Evolutionary conservation across 2,329 filamentous ascomycete genomes (phyloP).

Genomic region (Aspergillus sp.): DNA sequence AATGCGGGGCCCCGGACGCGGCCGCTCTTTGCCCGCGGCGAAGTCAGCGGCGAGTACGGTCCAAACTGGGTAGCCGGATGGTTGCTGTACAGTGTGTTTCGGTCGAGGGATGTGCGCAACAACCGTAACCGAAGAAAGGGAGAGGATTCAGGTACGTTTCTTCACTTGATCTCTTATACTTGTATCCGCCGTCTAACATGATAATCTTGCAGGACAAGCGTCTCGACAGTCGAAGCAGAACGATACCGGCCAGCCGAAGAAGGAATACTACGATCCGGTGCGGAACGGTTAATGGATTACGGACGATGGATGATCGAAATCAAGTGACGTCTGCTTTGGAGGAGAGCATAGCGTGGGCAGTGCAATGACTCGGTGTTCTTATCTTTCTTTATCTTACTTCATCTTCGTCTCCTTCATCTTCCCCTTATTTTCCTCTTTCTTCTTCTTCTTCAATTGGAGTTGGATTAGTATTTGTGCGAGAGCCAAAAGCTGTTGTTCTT

Average conservation of each 20-base stretch:
- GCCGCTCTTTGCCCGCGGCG: constrained; percentile 46
- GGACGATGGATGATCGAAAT: not conserved
- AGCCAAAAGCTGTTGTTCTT: not conserved
- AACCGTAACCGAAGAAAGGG: constrained; percentile 50
- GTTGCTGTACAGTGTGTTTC: constrained; percentile 54
- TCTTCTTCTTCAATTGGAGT: not conserved
- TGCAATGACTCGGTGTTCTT: not conserved
- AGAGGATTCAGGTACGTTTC: constrained; percentile 28
- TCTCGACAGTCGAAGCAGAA: constrained; percentile 29
- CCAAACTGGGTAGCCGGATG: constrained; percentile 54
- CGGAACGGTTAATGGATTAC: constrained; percentile 35
- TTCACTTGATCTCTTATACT: not conserved
- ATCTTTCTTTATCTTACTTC: not conserved
- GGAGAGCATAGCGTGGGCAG: constrained; percentile 6
- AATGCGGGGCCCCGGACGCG: constrained; percentile 45
- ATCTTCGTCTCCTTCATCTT: not conserved
- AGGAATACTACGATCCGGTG: constrained; percentile 48
- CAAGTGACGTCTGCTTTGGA: not conserved
- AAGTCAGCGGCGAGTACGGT: constrained; percentile 48
- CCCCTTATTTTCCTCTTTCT: not conserved
- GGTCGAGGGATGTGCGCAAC: constrained; percentile 52
- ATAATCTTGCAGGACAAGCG: constrained; percentile 19
- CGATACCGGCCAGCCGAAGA: constrained; percentile 35
- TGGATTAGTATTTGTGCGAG: not conserved
- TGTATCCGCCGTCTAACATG: not conserved